These are phyloP conservation scores for Colletotrichum musicola DNA, from an alignment of 2,329 filamentous ascomycete genomes.

Conservation along the genomic window DNA sequence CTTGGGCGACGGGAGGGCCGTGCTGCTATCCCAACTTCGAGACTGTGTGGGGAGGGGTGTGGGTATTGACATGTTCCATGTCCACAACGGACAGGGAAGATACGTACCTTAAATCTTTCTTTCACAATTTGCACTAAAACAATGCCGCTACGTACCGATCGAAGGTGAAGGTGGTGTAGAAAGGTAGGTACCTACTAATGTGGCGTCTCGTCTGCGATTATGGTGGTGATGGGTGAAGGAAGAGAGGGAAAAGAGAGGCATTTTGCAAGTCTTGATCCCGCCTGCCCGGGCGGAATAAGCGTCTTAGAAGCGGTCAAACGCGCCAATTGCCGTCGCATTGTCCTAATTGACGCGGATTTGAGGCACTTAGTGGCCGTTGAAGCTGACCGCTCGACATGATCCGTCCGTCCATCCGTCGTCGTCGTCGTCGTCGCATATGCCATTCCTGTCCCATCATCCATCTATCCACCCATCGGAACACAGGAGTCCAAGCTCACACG, in stretches of 20 bases:
- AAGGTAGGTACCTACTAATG: background rate
- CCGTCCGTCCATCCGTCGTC: conserved; percentile 5
- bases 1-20: conserved; percentile 30
- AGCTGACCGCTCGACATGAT: conserved; percentile 29
- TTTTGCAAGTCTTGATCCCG: conserved; percentile 4
- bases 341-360: conserved; percentile 14
- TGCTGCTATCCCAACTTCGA: conserved; percentile 2
- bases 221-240: conserved; percentile 25
- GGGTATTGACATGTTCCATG: conserved; percentile 17
- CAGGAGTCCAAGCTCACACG: conserved; percentile 10
- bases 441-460: conserved; percentile 18
- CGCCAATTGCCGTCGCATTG: conserved; percentile 26
- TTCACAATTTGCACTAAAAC: conserved; percentile 18
- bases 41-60: conserved; percentile 36
- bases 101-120: conserved; percentile 28
- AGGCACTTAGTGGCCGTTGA: conserved; percentile 35
- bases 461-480: background rate
- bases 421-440: background rate
- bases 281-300: conserved; percentile 4
- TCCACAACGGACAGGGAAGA: conserved; percentile 20
- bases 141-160: background rate
- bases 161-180: too few species aligned
- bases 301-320: conserved; percentile 12
- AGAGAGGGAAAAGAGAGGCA: background rate
- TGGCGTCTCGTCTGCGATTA: conserved; percentile 9